phyloP scores from a whole-genome alignment of 768 basidiomycete genomes.

The Hortiboletus flavorubellus region DNA sequence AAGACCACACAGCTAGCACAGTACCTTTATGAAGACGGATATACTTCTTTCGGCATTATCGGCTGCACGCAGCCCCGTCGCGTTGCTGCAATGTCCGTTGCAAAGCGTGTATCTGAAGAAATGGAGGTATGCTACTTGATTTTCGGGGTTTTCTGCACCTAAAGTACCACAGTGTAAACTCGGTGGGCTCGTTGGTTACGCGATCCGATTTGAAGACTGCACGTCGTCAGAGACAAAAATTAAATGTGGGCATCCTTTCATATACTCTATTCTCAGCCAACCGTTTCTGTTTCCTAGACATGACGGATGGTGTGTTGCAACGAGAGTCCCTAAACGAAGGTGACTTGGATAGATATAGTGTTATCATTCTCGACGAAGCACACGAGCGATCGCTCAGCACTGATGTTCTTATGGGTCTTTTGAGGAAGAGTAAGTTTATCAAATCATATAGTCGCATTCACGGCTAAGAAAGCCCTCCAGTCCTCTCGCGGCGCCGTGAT shows the following conservation, averaged over 20 bases:
- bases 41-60: conserved; percentile 83
- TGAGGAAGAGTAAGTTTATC: conserved; percentile 74
- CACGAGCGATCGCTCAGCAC: conserved; percentile 97
- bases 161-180: conserved; percentile 66
- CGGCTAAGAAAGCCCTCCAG: conserved; percentile 33
- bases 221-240: conserved; percentile 93
- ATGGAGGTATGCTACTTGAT: conserved; percentile 71
- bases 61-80: conserved; percentile 98
- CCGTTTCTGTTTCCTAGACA: conserved; percentile 50
- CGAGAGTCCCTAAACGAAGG: conserved; percentile 98
- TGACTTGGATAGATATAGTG: conserved; percentile 94
- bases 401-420: conserved; percentile 95
- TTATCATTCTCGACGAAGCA: conserved; percentile 98
- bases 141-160: not conserved
- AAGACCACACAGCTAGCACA: conserved; percentile 97
- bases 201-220: conserved; percentile 98
- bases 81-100: conserved; percentile 99
- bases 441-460: not conserved
- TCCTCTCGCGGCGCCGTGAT: conserved; percentile 86
- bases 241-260: conserved; percentile 67
- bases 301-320: conserved; percentile 99
- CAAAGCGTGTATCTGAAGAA: conserved; percentile 99
- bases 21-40: conserved; percentile 96
- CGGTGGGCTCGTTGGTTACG: conserved; percentile 89
- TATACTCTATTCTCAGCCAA: not conserved